Conservation (phyloP, 148 eudicot species). For the Rhododendron mucronatum region DNA sequence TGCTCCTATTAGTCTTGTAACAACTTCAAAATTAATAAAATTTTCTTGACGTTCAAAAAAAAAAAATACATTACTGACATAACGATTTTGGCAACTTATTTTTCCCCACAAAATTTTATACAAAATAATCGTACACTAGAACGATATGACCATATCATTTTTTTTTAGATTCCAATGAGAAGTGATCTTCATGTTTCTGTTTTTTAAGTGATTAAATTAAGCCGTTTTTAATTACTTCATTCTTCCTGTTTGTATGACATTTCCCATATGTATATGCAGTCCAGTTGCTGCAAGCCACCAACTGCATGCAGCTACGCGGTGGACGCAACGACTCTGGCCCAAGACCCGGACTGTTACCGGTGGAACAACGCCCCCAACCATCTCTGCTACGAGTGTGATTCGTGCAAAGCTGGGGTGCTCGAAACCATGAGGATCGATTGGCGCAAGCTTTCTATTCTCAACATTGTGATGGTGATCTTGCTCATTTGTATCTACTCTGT, state of each 20-base stretch:
- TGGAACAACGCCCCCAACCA: conserved; percentile 70
- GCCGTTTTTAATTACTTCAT: no score
- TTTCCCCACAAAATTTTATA: no score
- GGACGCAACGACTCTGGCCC: conserved; percentile 26
- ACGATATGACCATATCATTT: no score
- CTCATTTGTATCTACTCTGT: conserved; percentile 66
- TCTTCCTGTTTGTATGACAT: not conserved
- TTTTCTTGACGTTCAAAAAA: no score
- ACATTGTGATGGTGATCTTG: conserved; percentile 57
- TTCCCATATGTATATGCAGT: conserved; percentile 28
- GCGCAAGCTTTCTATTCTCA: conserved; percentile 78
- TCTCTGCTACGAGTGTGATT: conserved; percentile 81
- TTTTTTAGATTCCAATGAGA: no score
- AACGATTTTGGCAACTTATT: no score
- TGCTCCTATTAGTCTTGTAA: no score
- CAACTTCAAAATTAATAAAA: no score
- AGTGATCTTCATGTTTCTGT: not conserved
- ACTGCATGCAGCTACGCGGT: conserved; percentile 64
- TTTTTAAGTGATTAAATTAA: not conserved
- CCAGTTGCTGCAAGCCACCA: conserved; percentile 98
- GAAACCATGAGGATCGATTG: conserved; percentile 59
- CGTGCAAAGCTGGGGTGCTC: conserved; percentile 88
- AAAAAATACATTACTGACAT: no score
- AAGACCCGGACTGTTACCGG: conserved; percentile 73
- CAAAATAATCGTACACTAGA: no score